phyloP scores from a whole-genome alignment of 1,284 basidiomycete genomes.

The Trametes hirsuta region DNA sequence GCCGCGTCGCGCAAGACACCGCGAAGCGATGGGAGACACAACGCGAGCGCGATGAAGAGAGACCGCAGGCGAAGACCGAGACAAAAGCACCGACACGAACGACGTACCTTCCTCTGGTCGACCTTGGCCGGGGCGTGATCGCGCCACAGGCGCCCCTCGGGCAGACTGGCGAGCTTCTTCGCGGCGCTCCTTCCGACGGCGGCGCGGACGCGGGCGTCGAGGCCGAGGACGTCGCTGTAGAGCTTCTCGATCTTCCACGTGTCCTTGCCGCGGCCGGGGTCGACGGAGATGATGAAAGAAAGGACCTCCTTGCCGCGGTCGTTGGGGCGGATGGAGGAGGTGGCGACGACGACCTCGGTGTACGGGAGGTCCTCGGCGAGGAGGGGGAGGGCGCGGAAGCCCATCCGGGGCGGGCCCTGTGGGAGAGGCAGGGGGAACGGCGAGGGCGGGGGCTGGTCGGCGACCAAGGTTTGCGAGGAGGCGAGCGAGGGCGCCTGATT shows the following conservation, averaged over 20 bases:
- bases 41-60: not conserved
- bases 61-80: not conserved
- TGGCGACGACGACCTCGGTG: conserved; percentile 64
- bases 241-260: conserved; percentile 93
- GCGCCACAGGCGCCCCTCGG: conserved; percentile 93
- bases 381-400: conserved; percentile 74
- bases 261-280: conserved; percentile 67
- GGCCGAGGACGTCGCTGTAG: conserved; percentile 86
- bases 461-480: conserved; percentile 18
- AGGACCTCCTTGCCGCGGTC: conserved; percentile 88
- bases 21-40: not conserved
- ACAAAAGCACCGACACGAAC: conserved; percentile 18
- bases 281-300: conserved; percentile 76
- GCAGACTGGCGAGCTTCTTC: conserved; percentile 81
- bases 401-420: conserved; percentile 30
- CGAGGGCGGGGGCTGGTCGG: conserved; percentile 24
- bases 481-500: conserved; percentile 15
- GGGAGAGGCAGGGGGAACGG: conserved; percentile 34
- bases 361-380: conserved; percentile 66
- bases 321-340: conserved; percentile 81
- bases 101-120: conserved; percentile 88
- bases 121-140: conserved; percentile 97
- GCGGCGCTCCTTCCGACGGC: conserved; percentile 70
- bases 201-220: conserved; percentile 74
- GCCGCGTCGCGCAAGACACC: conserved; percentile 8